Conservation (phyloP, 441 rosid genomes). For the Croton setiger region DNA sequence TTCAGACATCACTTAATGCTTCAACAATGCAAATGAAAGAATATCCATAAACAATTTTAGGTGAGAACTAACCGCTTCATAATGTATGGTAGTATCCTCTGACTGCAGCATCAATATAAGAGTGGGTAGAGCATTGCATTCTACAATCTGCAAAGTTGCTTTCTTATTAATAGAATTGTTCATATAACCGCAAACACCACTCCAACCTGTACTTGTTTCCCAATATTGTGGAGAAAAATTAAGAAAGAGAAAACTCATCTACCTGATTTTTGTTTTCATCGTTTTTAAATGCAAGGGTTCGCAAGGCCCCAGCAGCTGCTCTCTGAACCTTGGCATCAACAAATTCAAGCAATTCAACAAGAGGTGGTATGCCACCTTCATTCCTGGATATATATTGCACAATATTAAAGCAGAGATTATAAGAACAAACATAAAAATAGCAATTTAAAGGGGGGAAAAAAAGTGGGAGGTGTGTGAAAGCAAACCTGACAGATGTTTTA, state of each 20-base stretch:
- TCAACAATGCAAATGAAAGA: background rate
- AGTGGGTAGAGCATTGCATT: constrained; percentile 82
- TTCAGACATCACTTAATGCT: constrained; percentile 19
- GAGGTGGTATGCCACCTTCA: constrained; percentile 95
- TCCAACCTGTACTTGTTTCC: background rate
- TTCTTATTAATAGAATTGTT: constrained; percentile 16
- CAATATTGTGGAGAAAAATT: background rate
- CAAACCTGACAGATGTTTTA: constrained; percentile 85
- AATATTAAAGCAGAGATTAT: constrained; percentile 19
- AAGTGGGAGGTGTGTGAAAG: background rate
- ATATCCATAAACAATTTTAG: background rate
- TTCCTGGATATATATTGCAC: constrained; percentile 38
- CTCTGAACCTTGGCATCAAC: constrained; percentile 76
- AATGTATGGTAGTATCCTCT: constrained; percentile 88
- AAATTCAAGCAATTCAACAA: constrained; percentile 76
- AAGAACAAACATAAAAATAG: constrained; percentile 9
- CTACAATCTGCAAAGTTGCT: constrained; percentile 67
- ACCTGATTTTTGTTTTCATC: constrained; percentile 85
- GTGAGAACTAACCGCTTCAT: constrained; percentile 75
- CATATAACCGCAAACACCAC: constrained; percentile 13
- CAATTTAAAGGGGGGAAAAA: constrained; percentile 1
- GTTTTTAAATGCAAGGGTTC: constrained; percentile 93
- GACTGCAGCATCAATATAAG: constrained; percentile 90
- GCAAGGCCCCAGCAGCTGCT: constrained; percentile 96
- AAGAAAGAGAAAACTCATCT: constrained; percentile 6